Percentiles rank a stretch among this genome's conserved stretches.
These are phyloP conservation scores for Aegilops sharonensis DNA, from an alignment of 176 grass and related monocot species.

Conservation along the genomic window DNA sequence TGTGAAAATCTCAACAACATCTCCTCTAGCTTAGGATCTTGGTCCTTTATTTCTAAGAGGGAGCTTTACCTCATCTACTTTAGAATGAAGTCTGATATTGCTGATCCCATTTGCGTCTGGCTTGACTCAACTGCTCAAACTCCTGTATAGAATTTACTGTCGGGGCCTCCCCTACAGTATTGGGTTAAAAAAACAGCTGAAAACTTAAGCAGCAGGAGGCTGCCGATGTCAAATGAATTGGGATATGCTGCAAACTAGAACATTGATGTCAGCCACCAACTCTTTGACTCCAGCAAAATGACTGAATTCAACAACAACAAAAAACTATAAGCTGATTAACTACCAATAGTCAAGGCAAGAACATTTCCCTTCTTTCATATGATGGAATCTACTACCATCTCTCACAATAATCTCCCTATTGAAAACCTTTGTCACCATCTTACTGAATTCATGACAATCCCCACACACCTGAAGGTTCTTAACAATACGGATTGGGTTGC, in stretches of 20 bases:
- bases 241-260: background rate
- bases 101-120: background rate
- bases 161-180: background rate
- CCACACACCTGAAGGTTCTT: conserved; percentile 77
- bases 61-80: background rate
- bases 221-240: background rate
- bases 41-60: background rate
- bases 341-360: conserved; percentile 78
- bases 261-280: background rate
- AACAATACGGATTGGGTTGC: conserved; percentile 63
- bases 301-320: background rate
- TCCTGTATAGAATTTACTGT: background rate
- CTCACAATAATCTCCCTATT: conserved; percentile 62
- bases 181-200: background rate
- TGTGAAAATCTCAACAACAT: background rate
- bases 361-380: conserved; percentile 64
- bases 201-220: background rate
- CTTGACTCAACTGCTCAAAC: background rate
- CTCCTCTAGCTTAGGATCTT: background rate
- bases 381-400: conserved; percentile 78
- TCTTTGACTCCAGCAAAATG: background rate
- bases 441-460: conserved; percentile 74
- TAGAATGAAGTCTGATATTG: background rate
- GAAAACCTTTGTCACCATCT: conserved; percentile 74
- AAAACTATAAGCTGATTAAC: background rate